These are phyloP conservation scores for Discostella stelligera DNA, from an alignment of 352 stramenopile genomes.

Conservation along the genomic window DNA sequence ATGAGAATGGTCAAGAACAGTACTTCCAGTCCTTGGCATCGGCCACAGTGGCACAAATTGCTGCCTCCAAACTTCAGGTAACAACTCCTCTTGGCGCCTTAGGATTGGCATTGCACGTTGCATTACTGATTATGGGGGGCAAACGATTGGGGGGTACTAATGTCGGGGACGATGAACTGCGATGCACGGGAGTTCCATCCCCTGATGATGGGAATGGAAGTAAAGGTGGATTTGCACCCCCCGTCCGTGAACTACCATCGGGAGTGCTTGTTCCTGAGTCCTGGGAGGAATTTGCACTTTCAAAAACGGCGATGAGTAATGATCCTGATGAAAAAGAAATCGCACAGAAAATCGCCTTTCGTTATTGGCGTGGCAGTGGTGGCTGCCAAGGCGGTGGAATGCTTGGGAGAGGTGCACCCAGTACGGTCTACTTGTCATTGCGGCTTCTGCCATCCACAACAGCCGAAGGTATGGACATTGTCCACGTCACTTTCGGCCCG, in stretches of 20 bases:
- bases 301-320: conserved; percentile 5
- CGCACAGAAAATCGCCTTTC: background rate
- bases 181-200: conserved; percentile 61
- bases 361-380: background rate
- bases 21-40: conserved; percentile 47
- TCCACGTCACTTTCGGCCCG: background rate
- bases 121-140: conserved; percentile 35
- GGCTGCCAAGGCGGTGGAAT: background rate
- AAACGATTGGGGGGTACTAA: background rate
- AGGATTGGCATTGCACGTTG: conserved; percentile 58
- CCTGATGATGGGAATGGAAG: conserved; percentile 2
- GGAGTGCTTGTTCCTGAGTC: conserved; percentile 56
- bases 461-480: background rate
- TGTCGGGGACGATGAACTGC: conserved; percentile 39
- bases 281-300: conserved; percentile 49
- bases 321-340: conserved; percentile 22
- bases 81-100: conserved; percentile 56
- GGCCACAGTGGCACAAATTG: conserved; percentile 46
- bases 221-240: conserved; percentile 62
- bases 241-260: conserved; percentile 63
- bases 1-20: conserved; percentile 1
- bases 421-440: conserved; percentile 21
- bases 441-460: background rate
- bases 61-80: conserved; percentile 41
- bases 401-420: background rate